Conservation (phyloP, 1,139 yeast species). For the Wickerhamomyces sp. region DNA sequence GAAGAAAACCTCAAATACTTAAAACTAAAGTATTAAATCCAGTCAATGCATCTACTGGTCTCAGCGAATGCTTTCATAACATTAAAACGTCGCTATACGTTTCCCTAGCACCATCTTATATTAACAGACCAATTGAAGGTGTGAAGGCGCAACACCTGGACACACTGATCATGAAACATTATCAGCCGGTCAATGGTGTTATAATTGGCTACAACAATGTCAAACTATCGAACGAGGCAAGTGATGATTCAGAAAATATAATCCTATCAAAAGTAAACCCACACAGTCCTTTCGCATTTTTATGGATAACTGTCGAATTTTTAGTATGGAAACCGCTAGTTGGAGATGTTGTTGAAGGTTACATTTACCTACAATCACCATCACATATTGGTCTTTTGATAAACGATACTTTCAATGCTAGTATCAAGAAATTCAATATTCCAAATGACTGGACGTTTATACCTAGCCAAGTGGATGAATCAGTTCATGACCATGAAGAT, state of each 20-base stretch:
- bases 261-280: conserved; percentile 62
- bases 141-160: conserved; percentile 84
- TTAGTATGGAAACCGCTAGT: conserved; percentile 85
- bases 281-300: conserved; percentile 83
- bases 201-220: conserved; percentile 75
- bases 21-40: conserved; percentile 26
- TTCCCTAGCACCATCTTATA: conserved; percentile 79
- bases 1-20: conserved; percentile 15
- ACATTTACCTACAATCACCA: conserved; percentile 88
- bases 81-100: conserved; percentile 67
- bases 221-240: conserved; percentile 35
- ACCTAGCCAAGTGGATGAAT: conserved; percentile 53
- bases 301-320: conserved; percentile 84
- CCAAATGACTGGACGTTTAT: conserved; percentile 82
- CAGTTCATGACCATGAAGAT: conserved; percentile 22
- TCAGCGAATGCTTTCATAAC: conserved; percentile 58
- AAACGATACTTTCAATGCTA: conserved; percentile 92
- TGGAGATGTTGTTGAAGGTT: conserved; percentile 83
- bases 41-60: conserved; percentile 26
- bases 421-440: conserved; percentile 77
- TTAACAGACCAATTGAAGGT: conserved; percentile 68
- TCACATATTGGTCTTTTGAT: conserved; percentile 89
- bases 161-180: conserved; percentile 82
- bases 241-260: conserved; percentile 26
- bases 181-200: conserved; percentile 71